Evolutionary conservation across 768 basidiomycete species (phyloP).

Genomic region (Tulasnella calospora): DNA sequence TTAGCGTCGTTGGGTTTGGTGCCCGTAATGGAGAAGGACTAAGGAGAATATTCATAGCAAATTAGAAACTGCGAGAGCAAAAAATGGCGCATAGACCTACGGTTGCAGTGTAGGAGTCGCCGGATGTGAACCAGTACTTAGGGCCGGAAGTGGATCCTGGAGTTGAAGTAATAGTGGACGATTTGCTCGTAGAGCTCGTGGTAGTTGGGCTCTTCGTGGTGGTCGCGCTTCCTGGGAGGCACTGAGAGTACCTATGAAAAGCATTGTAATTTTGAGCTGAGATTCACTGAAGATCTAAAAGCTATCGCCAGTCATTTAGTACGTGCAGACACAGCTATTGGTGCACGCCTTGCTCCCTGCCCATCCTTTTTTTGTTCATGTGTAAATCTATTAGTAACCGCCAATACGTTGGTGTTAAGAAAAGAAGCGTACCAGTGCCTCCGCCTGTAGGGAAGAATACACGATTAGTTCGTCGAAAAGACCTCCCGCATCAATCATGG

Average conservation of each 20-base stretch:
- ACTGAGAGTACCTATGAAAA: not conserved
- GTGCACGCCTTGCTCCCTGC: conserved; percentile 44
- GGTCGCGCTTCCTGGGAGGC: not conserved
- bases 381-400: not conserved
- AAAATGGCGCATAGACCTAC: conserved; percentile 30
- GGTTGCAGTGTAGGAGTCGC: conserved; percentile 58
- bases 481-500: not conserved
- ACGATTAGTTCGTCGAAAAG: not conserved
- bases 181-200: conserved; percentile 21
- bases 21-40: not conserved
- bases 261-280: not conserved
- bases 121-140: conserved; percentile 48
- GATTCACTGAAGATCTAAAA: not conserved
- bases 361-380: not conserved
- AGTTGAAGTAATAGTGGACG: conserved; percentile 20
- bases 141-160: conserved; percentile 31
- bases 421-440: conserved; percentile 35
- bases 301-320: not conserved
- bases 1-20: conserved; percentile 50
- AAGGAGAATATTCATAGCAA: conserved; percentile 35
- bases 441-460: conserved; percentile 26
- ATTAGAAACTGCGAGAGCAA: not conserved
- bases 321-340: conserved; percentile 36
- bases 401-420: not conserved
- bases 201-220: conserved; percentile 29